Evolutionary conservation across 441 rosid species (phyloP).

Genomic region (Cnidoscolus chayamansa): DNA sequence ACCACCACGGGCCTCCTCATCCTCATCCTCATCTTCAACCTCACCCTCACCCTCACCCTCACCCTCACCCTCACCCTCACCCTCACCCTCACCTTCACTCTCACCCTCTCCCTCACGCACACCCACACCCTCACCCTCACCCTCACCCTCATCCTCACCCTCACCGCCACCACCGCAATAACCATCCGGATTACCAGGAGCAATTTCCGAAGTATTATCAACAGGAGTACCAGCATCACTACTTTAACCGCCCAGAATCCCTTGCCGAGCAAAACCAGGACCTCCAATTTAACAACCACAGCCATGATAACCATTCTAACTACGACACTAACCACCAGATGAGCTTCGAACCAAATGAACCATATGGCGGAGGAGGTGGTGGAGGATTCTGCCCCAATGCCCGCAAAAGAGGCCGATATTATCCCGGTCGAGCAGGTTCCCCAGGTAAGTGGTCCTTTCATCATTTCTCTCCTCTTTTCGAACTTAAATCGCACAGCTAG

Average conservation of each 20-base stretch:
- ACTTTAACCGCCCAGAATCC: conserved; percentile 8
- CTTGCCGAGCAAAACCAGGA: conserved; percentile 9
- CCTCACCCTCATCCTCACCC: conserved; percentile 6
- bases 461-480: background rate
- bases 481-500: background rate
- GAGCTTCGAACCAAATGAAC: conserved; percentile 32
- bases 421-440: conserved; percentile 17
- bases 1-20: conserved; percentile 19
- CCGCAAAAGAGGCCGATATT: conserved; percentile 50
- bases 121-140: conserved; percentile 5
- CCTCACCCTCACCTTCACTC: conserved; percentile 24
- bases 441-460: conserved; percentile 19
- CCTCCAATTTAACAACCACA: conserved; percentile 9
- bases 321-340: conserved; percentile 15
- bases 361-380: conserved; percentile 31
- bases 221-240: background rate
- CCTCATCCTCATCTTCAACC: conserved; percentile 28
- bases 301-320: conserved; percentile 1
- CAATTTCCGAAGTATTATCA: conserved; percentile 8
- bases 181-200: background rate
- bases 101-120: conserved; percentile 26
- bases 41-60: conserved; percentile 1
- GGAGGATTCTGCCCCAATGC: conserved; percentile 28
- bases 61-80: conserved; percentile 1
- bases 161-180: conserved; percentile 1